Base-by-base conservation (phyloP, 2,329 filamentous ascomycete species). In the Alternaria triticimaculans region DNA sequence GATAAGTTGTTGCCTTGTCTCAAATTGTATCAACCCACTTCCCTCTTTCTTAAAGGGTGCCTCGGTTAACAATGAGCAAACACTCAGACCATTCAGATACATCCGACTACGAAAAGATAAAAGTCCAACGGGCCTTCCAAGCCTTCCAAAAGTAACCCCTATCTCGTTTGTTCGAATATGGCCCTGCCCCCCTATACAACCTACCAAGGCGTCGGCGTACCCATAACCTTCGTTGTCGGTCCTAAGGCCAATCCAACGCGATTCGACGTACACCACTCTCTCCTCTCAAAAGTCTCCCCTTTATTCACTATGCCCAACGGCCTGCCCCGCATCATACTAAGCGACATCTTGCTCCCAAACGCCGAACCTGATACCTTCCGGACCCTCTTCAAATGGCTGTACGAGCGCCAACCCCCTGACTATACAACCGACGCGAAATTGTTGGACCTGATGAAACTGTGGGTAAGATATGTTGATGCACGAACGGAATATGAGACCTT, bases 201-300 rank as follows among this genome's bases (percentile, higher is more conserved):
- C 20, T 53, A 53, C 15, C 30, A 15, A 53, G 49, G 26, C 44
- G 20, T 46, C 15, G 58, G 58, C 5, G 18, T 33, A 18, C 58
- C 58, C 14, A 26, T 48, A 20, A 46, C 43, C 28, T 62, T 67
- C 55, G 26, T 57, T n/a, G 25, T 67, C 55, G 62, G 62, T 11
- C 18, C 26, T 9, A 4, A 9, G 5, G n/a, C 44, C 43, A n/a
- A 46, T 3, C 14, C 46, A 21, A 56, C 28, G 11, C 51, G 26
- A 14, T 62, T 51, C 50, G 59, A 67, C 21, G 20, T 65, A 28
- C 62, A 65, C 28, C 56, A 49, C 21, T 33, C 11, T 6, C 41
- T 63, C 26, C 63, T 63, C 20, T 25, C 21, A 23, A 44, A 23
- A 14, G 20, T 20, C 14, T 65, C 62, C 1, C 57, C 63, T 4